Evolutionary conservation across 208 protist species (phyloP).

Genomic region (Leishmania aethiopica): DNA sequence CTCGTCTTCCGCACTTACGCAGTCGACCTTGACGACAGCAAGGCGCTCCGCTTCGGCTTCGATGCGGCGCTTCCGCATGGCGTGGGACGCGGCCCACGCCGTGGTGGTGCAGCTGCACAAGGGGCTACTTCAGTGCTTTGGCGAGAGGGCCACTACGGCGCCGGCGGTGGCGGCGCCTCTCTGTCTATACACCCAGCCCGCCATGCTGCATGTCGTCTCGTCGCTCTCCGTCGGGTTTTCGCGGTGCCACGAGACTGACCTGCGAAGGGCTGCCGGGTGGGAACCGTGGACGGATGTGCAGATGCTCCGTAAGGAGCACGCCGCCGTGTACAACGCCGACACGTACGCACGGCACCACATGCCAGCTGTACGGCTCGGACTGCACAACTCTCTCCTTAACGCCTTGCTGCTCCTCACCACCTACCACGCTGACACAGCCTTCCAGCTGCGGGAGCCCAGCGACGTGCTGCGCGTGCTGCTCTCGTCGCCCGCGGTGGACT

Average conservation of each 20-base stretch:
- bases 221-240: constrained; percentile 27
- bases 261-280: constrained; percentile 44
- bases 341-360: constrained; percentile 50
- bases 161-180: neutral
- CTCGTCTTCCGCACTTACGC: neutral
- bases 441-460: constrained; percentile 30
- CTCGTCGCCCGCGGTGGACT: neutral
- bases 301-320: constrained; percentile 41
- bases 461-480: constrained; percentile 19
- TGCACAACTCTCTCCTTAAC: constrained; percentile 54
- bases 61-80: neutral
- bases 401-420: constrained; percentile 40
- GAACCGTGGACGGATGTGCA: constrained; percentile 50
- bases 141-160: neutral
- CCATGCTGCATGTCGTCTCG: constrained; percentile 36
- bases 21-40: neutral
- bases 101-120: constrained; percentile 12
- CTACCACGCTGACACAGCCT: constrained; percentile 1
- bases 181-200: constrained; percentile 37
- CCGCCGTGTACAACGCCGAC: constrained; percentile 35
- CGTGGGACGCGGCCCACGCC: constrained; percentile 13
- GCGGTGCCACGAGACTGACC: constrained; percentile 20
- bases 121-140: constrained; percentile 4
- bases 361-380: constrained; percentile 32
- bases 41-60: neutral